These are phyloP conservation scores for Xylariaceae sp. DNA, from an alignment of 2,329 filamentous ascomycete genomes.

Conservation along the genomic window DNA sequence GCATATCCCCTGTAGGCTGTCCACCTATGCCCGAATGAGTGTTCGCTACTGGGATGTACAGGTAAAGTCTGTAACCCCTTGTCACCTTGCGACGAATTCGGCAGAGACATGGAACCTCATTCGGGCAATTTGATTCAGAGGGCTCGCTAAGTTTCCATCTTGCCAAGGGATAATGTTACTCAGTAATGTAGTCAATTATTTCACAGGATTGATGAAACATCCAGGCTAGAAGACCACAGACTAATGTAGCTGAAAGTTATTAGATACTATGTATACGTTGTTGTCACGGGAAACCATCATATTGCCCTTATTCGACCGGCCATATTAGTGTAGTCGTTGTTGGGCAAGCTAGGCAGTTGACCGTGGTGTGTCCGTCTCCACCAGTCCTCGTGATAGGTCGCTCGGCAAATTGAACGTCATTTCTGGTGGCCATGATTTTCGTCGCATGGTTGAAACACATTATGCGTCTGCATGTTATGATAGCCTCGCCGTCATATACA, in stretches of 20 bases:
- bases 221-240: too few relatives aligned
- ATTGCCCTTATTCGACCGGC: slow-evolving; percentile 4
- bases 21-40: slow-evolving; percentile 22
- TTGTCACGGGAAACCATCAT: slow-evolving; percentile 7
- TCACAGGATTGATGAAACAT: neutral
- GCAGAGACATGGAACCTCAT: slow-evolving; percentile 5
- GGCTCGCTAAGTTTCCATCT: neutral
- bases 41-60: slow-evolving; percentile 6
- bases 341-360: slow-evolving; percentile 7
- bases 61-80: neutral
- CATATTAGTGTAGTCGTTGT: neutral
- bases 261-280: too few relatives aligned
- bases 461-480: too few relatives aligned
- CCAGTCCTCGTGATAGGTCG: slow-evolving; percentile 30
- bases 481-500: too few relatives aligned
- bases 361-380: slow-evolving; percentile 7
- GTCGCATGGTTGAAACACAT: slow-evolving; percentile 9
- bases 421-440: slow-evolving; percentile 30
- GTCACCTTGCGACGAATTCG: slow-evolving; percentile 8
- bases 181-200: slow-evolving; percentile 10
- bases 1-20: slow-evolving; percentile 12
- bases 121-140: neutral
- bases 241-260: too few relatives aligned
- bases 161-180: neutral
- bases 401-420: slow-evolving; percentile 35